phyloP scores from a whole-genome alignment of 2,329 filamentous ascomycete species.

The Fusarium mangiferae region DNA sequence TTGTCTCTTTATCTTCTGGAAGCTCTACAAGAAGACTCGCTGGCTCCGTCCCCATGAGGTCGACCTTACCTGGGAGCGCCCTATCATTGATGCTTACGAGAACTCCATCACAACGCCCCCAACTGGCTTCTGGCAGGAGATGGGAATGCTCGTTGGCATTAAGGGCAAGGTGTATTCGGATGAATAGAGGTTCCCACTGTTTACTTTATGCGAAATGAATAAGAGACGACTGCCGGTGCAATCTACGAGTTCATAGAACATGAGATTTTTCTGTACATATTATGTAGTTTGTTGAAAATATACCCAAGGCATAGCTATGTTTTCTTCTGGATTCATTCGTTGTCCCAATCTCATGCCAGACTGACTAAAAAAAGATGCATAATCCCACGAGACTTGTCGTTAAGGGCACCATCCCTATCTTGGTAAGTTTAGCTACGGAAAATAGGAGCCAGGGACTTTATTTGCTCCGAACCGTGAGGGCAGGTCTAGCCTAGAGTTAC shows the following conservation, averaged over 20 bases:
- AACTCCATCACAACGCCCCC: constrained; percentile 59
- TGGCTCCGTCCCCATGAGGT: constrained; percentile 63
- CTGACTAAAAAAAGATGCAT: background rate
- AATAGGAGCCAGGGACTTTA: background rate
- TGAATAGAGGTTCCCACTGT: background rate
- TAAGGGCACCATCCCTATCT: too few relatives aligned
- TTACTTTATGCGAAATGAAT: background rate
- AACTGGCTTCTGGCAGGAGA: constrained; percentile 66
- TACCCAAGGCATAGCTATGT: constrained; percentile 38
- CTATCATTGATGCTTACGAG: constrained; percentile 68
- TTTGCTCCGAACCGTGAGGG: background rate
- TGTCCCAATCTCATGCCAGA: too few relatives aligned
- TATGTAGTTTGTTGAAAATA: constrained; percentile 32
- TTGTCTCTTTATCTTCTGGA: constrained; percentile 69
- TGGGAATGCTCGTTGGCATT: constrained; percentile 47
- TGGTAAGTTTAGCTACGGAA: background rate
- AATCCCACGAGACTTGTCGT: background rate
- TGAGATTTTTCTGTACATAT: constrained; percentile 16
- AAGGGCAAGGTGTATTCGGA: constrained; percentile 8
- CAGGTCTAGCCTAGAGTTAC: background rate
- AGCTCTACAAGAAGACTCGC: constrained; percentile 69
- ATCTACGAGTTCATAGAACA: constrained; percentile 28
- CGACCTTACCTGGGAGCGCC: constrained; percentile 70
- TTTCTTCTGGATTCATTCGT: background rate
- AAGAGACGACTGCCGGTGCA: constrained; percentile 2